Percentiles rank a stretch among this genome's conserved stretches.
These are phyloP conservation scores for Lactarius vividus DNA, from an alignment of 768 basidiomycete species.

Conservation along the genomic window DNA sequence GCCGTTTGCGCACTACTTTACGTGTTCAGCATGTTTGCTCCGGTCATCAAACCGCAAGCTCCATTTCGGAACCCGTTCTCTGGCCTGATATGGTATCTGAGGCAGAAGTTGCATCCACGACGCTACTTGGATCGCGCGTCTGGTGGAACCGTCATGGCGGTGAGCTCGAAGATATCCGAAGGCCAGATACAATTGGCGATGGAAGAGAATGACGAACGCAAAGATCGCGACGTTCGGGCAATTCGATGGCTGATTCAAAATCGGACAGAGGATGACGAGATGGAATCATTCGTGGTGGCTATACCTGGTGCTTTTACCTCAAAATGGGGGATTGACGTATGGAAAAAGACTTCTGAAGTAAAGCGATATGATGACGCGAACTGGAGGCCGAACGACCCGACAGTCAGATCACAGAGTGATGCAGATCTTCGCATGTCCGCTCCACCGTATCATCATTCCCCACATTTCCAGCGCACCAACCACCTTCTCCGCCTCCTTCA, in stretches of 20 bases:
- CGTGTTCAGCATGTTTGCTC: slow-evolving; percentile 14
- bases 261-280: slow-evolving; percentile 4
- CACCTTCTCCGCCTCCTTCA: background rate
- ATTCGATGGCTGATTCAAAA: background rate
- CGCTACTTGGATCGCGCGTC: background rate
- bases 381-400: background rate
- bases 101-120: background rate
- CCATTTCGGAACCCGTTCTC: slow-evolving; percentile 15
- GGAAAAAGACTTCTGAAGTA: background rate
- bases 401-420: background rate
- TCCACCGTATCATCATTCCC: background rate
- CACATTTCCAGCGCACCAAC: background rate
- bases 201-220: background rate
- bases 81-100: slow-evolving; percentile 12
- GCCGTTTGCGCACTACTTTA: slow-evolving; percentile 14
- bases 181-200: slow-evolving; percentile 6
- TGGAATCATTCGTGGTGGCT: slow-evolving; percentile 2
- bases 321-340: background rate
- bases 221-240: background rate
- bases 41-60: slow-evolving; percentile 7
- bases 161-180: background rate
- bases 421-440: background rate
- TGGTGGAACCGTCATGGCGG: background rate
- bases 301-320: background rate
- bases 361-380: background rate